Evolutionary conservation across 2,329 filamentous ascomycete species (phyloP), one percentile per base, ranked within the genome.

Genomic region (Verticillium nonalfalfae): DNA sequence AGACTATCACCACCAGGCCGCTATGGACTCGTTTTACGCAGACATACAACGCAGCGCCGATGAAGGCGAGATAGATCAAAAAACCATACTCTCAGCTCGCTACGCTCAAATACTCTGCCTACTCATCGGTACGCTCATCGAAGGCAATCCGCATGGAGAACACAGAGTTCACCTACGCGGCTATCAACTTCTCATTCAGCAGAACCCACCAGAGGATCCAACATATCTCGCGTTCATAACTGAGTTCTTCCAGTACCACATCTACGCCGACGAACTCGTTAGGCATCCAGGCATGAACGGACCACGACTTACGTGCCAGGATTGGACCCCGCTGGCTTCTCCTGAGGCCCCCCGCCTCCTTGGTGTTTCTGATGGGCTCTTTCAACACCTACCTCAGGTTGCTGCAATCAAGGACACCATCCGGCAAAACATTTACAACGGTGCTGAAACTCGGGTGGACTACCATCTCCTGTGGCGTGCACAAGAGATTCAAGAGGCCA

Each of bases 161-260:
- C 93, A 96, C 73, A 82, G 91, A n/a, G 80, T 89, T 57, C 91
- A 96, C 70, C 86, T 96, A 65, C 80, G 88, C 63, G 90, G 86
- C 1, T 93, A 93, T 65, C 86, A 90, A 67, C 83, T 83, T 61
- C 81, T 96, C 62, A 86, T 94, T n/a, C 79, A 79, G 52, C 76
- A 82, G 61, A 82, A 77, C 1, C 85, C 86, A 70, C 79, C 89
- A 59, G 70, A 84, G 70, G 77, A 93, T 81, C 75, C 86, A 21
- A 84, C 86, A 26, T 92, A 95, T 70, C 70, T 78, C 34, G 76
- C 79, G 10, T 86, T 86, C 67, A 83, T 86, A 62, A 87, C 88
- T 64, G 88, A 90, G 71, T 94, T 96, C 75, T 94, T 96, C 73
- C 89, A 93, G 71, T 96, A 95, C 68, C 91, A 95, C 72, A 85